These are phyloP conservation scores for Agroathelia rolfsii DNA, from an alignment of 1,284 basidiomycete genomes.

Conservation along the genomic window DNA sequence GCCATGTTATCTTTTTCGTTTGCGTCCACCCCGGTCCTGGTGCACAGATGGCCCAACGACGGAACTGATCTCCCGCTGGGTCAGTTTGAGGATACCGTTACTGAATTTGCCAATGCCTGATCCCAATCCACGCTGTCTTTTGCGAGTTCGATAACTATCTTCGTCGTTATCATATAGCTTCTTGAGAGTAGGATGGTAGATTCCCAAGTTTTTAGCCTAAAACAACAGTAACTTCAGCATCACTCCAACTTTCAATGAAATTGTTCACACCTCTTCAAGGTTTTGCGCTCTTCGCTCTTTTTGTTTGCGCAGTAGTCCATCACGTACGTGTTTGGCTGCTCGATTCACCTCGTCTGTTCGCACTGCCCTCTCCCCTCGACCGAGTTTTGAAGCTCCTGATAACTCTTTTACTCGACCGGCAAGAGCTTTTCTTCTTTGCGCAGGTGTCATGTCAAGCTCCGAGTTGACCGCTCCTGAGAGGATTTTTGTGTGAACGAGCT, in stretches of 20 bases:
- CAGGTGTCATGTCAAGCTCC: constrained; percentile 50
- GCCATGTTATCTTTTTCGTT: no score
- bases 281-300: constrained; percentile 40
- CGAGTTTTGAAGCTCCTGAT: constrained; percentile 52
- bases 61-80: constrained; percentile 44
- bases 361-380: constrained; percentile 56
- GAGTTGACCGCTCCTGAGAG: constrained; percentile 60
- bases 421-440: constrained; percentile 58
- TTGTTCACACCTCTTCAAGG: constrained; percentile 50
- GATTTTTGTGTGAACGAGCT: constrained; percentile 66
- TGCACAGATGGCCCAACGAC: constrained; percentile 31
- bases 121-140: constrained; percentile 51
- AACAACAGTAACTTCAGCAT: constrained; percentile 10
- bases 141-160: constrained; percentile 24
- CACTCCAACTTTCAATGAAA: constrained; percentile 7
- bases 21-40: no score
- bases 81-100: constrained; percentile 56
- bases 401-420: constrained; percentile 67
- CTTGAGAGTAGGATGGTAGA: constrained; percentile 71
- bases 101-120: constrained; percentile 73
- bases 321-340: constrained; percentile 58
- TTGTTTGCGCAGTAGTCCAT: constrained; percentile 55
- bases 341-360: constrained; percentile 52
- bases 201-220: constrained; percentile 70
- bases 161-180: constrained; percentile 41